Evolutionary conservation across 352 stramenopile genomes (phyloP).

Genomic region (Pythium monospermum): DNA sequence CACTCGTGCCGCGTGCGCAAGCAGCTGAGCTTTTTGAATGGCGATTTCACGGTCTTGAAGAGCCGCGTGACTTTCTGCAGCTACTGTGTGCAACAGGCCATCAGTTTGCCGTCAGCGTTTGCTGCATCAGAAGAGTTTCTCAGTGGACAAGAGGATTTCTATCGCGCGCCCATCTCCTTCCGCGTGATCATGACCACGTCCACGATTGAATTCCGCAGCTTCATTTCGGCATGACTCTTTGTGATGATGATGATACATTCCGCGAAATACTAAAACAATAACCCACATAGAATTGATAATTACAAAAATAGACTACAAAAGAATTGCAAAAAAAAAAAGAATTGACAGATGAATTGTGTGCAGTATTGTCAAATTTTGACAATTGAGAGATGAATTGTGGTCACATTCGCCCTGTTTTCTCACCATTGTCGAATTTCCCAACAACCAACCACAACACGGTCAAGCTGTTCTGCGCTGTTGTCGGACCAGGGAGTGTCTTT

Average conservation of each 20-base stretch:
- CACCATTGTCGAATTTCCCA: no score
- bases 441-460: no score
- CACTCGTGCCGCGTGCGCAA: conserved; percentile 6
- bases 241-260: not conserved
- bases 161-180: conserved; percentile 1
- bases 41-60: not conserved
- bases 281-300: no score
- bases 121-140: conserved; percentile 11
- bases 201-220: conserved; percentile 6
- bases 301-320: not conserved
- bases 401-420: no score
- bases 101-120: conserved; percentile 7
- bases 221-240: not conserved
- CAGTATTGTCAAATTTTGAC: no score
- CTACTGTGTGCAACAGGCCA: conserved; percentile 9
- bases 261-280: no score
- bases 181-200: not conserved
- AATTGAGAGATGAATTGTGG: no score
- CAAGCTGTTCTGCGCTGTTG: no score
- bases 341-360: no score
- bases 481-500: no score
- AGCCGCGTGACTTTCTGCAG: conserved; percentile 12
- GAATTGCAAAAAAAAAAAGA: not conserved
- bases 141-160: conserved; percentile 6
- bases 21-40: conserved; percentile 7